Evolutionary conservation across 768 basidiomycete species (phyloP), one percentile per base, ranked within the genome.

Genomic region (Pleurotus platypus): DNA sequence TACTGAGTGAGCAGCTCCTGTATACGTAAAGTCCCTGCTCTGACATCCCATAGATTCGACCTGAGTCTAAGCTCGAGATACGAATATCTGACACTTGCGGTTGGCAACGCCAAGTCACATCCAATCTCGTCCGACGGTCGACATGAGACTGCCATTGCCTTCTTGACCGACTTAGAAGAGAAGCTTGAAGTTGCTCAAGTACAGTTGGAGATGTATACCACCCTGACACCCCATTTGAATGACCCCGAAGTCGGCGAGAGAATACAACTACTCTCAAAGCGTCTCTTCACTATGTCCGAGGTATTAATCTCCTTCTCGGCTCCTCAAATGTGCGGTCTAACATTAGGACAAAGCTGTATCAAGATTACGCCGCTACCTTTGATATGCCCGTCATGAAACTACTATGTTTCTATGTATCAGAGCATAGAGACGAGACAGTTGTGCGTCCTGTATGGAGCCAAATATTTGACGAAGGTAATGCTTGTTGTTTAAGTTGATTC

Each of bases 111-210:
- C 50, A 98, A 98, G 72, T 96, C 96, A 13, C 92, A 95, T 67
- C 89, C 92, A 1, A 82, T 92, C 7, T 87, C 92, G 16, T 77
- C 82, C 15, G 81, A 84, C 27, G 88, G 89, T 8, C 78, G 83
- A 57, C 89, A 94, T 62, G 91, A 94, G 68, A 89, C 87, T 27
- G 92, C 92, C n/a, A 92, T 98, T 49, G 88, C 92, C 49, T 97
- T 98, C 77, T 80, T 96, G n/a, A 92, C 89, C 0, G 89, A 92
- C 62, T 77, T 97, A 16, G 95, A 98, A 75, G 97, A 99, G 71
- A 94, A 94, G 67, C 81, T 98, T 11, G 97, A 99, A 45, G 97
- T 99, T 22, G 92, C 94, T 5, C 90, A 96, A 72, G 93, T 98
- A 7, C 97, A 99, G 67, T 75, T 95, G n/a, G 96, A 98, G 70